These are phyloP conservation scores for Xylariomycetidae sp. DNA, from an alignment of 2,329 filamentous ascomycete genomes.

Conservation along the genomic window DNA sequence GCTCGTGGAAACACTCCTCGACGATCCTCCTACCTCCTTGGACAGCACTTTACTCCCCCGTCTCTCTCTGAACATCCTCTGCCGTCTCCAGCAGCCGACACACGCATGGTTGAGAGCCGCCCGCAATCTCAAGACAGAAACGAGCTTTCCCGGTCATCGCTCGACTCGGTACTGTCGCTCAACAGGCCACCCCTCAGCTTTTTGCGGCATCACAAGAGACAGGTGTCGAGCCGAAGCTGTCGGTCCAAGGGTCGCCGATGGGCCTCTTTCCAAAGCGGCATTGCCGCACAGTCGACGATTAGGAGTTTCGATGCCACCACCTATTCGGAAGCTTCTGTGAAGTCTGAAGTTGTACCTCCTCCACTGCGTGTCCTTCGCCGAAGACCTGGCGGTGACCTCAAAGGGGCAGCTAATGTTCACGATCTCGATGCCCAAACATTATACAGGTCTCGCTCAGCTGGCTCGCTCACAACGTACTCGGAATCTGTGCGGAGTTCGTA, in stretches of 20 bases:
- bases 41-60: constrained; percentile 35
- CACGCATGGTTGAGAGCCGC: constrained; percentile 32
- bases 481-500: constrained; percentile 56
- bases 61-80: constrained; percentile 34
- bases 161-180: constrained; percentile 22
- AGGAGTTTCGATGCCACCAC: constrained; percentile 58
- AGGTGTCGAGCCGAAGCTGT: constrained; percentile 43
- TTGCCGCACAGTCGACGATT: constrained; percentile 42
- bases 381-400: constrained; percentile 68
- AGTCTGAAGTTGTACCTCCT: constrained; percentile 39
- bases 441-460: constrained; percentile 51
- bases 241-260: constrained; percentile 46
- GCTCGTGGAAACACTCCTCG: constrained; percentile 37
- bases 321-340: constrained; percentile 45
- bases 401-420: constrained; percentile 59
- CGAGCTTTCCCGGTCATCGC: constrained; percentile 26
- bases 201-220: constrained; percentile 34
- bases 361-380: constrained; percentile 62
- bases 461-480: constrained; percentile 53
- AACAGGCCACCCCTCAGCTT: constrained; percentile 29
- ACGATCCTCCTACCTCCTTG: constrained; percentile 50
- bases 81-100: constrained; percentile 42
- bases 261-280: constrained; percentile 55
- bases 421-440: constrained; percentile 48
- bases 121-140: constrained; percentile 26